Evolutionary conservation across 305 asterid species (phyloP).

Genomic region (Fraxinus baroniana): DNA sequence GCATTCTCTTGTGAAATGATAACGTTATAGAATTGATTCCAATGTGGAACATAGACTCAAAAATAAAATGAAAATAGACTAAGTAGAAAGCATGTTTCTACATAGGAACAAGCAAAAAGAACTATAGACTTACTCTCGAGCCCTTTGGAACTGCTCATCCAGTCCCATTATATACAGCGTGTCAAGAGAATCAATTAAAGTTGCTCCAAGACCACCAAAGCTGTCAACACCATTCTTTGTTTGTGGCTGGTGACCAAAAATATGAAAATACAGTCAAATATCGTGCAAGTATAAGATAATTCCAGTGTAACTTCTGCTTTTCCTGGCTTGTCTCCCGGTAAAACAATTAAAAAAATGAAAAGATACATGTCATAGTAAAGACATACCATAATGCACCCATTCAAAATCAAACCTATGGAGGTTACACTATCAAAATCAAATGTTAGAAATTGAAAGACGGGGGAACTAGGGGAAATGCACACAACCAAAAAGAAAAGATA

Average conservation of each 20-base stretch:
- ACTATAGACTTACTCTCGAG: conserved; percentile 74
- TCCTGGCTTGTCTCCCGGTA: not conserved
- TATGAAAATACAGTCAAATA: conserved; percentile 15
- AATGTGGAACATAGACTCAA: conserved; percentile 8
- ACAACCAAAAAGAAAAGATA: conserved; percentile 9
- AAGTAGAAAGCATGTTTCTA: not conserved
- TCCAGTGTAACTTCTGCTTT: conserved; percentile 1
- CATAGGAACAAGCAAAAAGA: conserved; percentile 4
- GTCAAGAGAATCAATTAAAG: conserved; percentile 91
- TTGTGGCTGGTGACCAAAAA: conserved; percentile 73
- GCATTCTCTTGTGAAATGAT: not conserved
- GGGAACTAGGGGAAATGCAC: not conserved
- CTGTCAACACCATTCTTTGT: conserved; percentile 85
- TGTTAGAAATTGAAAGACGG: not conserved
- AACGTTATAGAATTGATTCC: not conserved
- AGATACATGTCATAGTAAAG: conserved; percentile 1
- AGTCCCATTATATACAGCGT: conserved; percentile 94
- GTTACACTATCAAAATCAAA: conserved; percentile 7
- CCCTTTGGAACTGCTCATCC: conserved; percentile 91
- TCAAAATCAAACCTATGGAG: conserved; percentile 6
- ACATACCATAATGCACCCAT: conserved; percentile 5
- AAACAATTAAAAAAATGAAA: conserved; percentile 13
- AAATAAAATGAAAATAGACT: conserved; percentile 5
- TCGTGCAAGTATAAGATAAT: conserved; percentile 12
- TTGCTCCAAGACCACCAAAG: conserved; percentile 99